Conservation (phyloP, 2,329 filamentous ascomycete genomes). For the Celoporthe dispersa region DNA sequence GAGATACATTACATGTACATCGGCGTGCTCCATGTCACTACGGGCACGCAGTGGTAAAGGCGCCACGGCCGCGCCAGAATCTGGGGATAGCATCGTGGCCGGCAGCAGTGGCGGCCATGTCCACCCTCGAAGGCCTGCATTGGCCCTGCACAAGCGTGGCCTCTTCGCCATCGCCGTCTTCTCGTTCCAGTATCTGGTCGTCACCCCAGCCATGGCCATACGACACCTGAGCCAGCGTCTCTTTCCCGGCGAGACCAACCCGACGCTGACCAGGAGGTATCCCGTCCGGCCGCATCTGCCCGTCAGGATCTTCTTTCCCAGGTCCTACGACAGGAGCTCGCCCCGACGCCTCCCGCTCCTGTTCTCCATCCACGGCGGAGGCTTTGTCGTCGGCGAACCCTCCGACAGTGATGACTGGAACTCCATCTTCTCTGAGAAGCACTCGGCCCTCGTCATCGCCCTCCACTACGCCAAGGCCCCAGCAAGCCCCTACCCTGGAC, state of each 20-base stretch:
- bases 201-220: conserved; percentile 13
- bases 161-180: conserved; percentile 2
- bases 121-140: neutral
- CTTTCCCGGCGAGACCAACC: conserved; percentile 7
- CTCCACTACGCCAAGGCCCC: conserved; percentile 57
- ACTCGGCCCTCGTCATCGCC: conserved; percentile 50
- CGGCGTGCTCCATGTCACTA: neutral
- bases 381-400: conserved; percentile 50
- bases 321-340: conserved; percentile 35
- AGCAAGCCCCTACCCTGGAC: conserved; percentile 46
- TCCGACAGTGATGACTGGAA: conserved; percentile 53
- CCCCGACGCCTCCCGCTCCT: conserved; percentile 45
- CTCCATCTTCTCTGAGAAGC: conserved; percentile 44
- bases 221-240: conserved; percentile 16
- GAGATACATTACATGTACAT: neutral
- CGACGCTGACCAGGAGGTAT: conserved; percentile 26
- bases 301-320: conserved; percentile 46
- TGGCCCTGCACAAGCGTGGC: conserved; percentile 19
- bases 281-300: conserved; percentile 21
- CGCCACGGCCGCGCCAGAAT: neutral
- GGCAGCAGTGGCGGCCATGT: neutral
- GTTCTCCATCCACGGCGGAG: conserved; percentile 57
- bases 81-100: neutral
- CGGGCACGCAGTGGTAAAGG: neutral
- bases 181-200: conserved; percentile 19